Base-by-base conservation (phyloP, 140 eudicot species). In the Anethum foeniculum region DNA sequence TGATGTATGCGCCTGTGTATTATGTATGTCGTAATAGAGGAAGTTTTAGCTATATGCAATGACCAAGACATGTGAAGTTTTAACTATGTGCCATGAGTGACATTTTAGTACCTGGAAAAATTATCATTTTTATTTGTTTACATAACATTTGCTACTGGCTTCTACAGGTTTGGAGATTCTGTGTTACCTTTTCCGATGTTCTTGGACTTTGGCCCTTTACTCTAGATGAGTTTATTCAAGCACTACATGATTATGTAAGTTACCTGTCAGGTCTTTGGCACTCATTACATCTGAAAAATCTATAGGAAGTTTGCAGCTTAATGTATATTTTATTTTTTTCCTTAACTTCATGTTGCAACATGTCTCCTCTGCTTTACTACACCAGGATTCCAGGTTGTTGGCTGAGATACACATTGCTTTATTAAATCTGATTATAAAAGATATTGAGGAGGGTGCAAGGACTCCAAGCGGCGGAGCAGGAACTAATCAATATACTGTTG, bases 191-290 rank as follows among this genome's bases (percentile, higher is more conserved):
- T 86, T 94, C 98, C 39, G 99, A 95, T 82, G 83, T 95, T 92
- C 91, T 95, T 77, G 93, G 93, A 77, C 85, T 95, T 79, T 95
- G 99, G 99, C 97, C 99, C 79, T 95, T 92, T 81, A 95, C 99
- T 18, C 92, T 95, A 21, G 97, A 95, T 38, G 99, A 95, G 74
- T 92, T 95, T 74, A 80, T 92, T 82, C 97, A 95, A 89, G 94
- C 97, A 74, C 86, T 95, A 77, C 99, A 95, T 86, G 99, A 95
- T 85, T 90, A 91, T 78, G 99, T 92, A 85, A 89, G 97, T 86
- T 81, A 65, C 67, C 76, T 54, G 9, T 23, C 68, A 47, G 21
- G 27, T 15, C 62, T 68, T 68, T 52, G 44, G 47, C 60, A 44
- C 56, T 73, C 28, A 1, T 19, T 15, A 14, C 25, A 65, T 75